Conservation (phyloP, 805 yeast species). For the Saturnispora quitensis region DNA sequence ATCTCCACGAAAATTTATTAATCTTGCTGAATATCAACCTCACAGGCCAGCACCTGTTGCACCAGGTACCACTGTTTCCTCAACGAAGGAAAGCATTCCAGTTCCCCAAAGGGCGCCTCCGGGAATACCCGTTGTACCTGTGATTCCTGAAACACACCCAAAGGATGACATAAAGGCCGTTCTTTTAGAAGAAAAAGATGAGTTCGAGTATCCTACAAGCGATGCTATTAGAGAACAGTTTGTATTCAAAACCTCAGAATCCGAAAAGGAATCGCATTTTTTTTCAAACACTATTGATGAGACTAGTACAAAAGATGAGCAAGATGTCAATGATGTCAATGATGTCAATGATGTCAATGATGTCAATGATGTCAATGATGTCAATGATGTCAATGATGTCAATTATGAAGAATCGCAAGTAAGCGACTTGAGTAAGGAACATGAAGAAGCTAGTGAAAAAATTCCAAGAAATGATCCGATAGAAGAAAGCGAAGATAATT, state of each 20-base stretch:
- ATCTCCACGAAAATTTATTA: conserved; percentile 6
- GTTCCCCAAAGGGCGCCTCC: conserved; percentile 11
- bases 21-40: conserved; percentile 2
- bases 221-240: conserved; percentile 1
- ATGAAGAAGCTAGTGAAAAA: neutral
- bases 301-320: neutral
- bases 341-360: no score
- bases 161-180: neutral
- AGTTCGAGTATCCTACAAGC: neutral
- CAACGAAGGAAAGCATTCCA: neutral
- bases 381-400: neutral
- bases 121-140: conserved; percentile 7
- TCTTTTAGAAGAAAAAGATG: neutral
- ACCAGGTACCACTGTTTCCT: neutral
- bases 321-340: neutral
- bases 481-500: neutral
- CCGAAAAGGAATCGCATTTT: neutral
- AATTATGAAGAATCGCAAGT: no score
- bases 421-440: neutral
- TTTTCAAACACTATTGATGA: neutral
- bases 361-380: no score
- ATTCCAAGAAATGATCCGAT: neutral
- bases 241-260: conserved; percentile 1
- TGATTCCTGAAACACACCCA: neutral
- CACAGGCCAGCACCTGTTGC: conserved; percentile 5